Evolutionary conservation across 768 basidiomycete genomes (phyloP), one percentile per base, ranked within the genome.

Genomic region (Lyophyllum shimeji): DNA sequence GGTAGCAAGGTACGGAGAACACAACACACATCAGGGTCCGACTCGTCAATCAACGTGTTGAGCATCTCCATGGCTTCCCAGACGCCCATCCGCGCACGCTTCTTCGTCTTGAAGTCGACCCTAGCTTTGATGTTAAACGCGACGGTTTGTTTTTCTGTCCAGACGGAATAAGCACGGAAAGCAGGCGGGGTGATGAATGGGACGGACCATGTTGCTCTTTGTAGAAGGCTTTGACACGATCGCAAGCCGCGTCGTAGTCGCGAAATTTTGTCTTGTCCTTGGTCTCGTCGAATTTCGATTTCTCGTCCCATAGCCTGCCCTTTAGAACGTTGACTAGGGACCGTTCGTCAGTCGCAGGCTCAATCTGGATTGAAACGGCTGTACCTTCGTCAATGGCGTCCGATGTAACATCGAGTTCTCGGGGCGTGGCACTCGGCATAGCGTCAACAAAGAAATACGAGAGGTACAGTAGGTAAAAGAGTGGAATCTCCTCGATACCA

Each of bases 1-100:
- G 45, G n/a, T 20, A 29, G 37, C 18, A 23, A 13, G 21, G 46
- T 18, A 27, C 33, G 20, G 44, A 52, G 13, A 43, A 60, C 17
- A 24, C 29, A 17, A 70, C 77, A 56, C 55, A 90, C 90, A 65
- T 93, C 94, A 51, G 94, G 94, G 71, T 96, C 94, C 7, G 90
- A 93, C 60, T 95, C 92, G 68, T 95, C 92, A 53, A 95, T 81
- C 42, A 95, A 78, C 1, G 89, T 93, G 66, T 94, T 86, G 46
- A 95, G 83, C 79, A 84, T 84, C 63, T 93, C 90, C 71, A 93
- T 93, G 9, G 90, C 90, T 61, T 90, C 83, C 90, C 90, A 93
- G 39, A 93, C 70, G 61, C 87, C 76, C 92, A 94, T 93, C n/a
- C 84, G 79, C 2, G 83, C 88, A 24, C 87, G 82, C 50, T 74